Percentiles rank a stretch among this genome's conserved stretches.
phyloP scores from a whole-genome alignment of 202 grass and related monocot species.

The Zizania palustris region DNA sequence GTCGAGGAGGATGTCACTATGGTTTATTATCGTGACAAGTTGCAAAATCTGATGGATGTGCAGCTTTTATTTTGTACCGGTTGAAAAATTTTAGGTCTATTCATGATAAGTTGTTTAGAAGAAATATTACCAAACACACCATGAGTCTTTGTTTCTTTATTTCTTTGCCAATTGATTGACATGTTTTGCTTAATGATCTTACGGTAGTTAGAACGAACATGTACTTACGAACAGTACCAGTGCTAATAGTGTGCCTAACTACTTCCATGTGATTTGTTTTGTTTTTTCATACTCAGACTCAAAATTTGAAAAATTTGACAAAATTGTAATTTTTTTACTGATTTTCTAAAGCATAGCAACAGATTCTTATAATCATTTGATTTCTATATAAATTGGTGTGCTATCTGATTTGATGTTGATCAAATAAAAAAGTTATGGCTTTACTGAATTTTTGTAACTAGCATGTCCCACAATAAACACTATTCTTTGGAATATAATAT shows the following conservation, averaged over 20 bases:
- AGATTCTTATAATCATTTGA: no score
- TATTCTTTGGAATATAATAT: neutral
- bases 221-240: neutral
- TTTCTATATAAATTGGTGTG: neutral
- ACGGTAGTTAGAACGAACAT: neutral
- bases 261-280: neutral
- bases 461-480: neutral
- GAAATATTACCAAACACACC: no score
- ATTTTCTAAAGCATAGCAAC: no score
- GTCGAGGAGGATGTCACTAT: no score
- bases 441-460: neutral
- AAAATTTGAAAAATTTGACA: neutral
- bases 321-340: neutral
- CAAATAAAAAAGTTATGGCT: neutral
- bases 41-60: no score
- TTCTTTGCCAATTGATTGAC: neutral
- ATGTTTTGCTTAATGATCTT: neutral
- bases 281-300: neutral
- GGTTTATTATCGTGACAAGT: no score
- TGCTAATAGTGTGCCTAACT: neutral
- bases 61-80: no score
- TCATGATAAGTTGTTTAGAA: no score
- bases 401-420: neutral
- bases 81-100: no score
- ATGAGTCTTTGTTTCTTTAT: neutral